These are phyloP conservation scores for Jamesozyma rosinii DNA, from an alignment of 805 yeast genomes.

Conservation along the genomic window DNA sequence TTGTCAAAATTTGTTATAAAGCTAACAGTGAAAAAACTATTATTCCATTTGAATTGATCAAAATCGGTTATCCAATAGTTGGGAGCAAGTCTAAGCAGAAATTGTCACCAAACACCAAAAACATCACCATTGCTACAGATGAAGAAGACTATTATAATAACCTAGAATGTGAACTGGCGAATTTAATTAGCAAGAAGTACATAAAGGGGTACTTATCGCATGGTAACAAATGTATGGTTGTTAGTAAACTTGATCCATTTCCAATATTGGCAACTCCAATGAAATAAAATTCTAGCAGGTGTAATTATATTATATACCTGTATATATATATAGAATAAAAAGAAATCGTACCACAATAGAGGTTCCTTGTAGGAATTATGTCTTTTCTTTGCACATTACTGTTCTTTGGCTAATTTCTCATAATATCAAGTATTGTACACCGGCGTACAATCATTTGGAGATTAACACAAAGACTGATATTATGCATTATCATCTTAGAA, in stretches of 20 bases:
- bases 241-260: slow-evolving; percentile 67
- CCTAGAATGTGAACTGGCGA: slow-evolving; percentile 62
- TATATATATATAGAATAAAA: slow-evolving; percentile 2
- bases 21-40: slow-evolving; percentile 6
- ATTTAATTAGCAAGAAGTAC: slow-evolving; percentile 47
- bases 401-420: too few relatives aligned
- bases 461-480: too few relatives aligned
- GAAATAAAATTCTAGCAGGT: not conserved
- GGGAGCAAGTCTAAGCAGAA: not conserved
- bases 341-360: too few relatives aligned
- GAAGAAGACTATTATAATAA: slow-evolving; percentile 28
- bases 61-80: not conserved
- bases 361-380: too few relatives aligned
- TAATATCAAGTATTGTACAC: too few relatives aligned
- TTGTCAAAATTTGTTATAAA: slow-evolving; percentile 34
- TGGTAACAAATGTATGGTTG: slow-evolving; percentile 59
- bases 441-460: too few relatives aligned
- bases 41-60: slow-evolving; percentile 8
- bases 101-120: not conserved
- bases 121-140: not conserved
- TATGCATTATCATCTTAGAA: too few relatives aligned
- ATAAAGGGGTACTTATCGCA: slow-evolving; percentile 81
- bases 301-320: not conserved
- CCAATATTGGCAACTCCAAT: slow-evolving; percentile 31
- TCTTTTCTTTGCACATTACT: too few relatives aligned